Evolutionary conservation across 257 asterid genomes (phyloP).

Genomic region (Solanum okadae): DNA sequence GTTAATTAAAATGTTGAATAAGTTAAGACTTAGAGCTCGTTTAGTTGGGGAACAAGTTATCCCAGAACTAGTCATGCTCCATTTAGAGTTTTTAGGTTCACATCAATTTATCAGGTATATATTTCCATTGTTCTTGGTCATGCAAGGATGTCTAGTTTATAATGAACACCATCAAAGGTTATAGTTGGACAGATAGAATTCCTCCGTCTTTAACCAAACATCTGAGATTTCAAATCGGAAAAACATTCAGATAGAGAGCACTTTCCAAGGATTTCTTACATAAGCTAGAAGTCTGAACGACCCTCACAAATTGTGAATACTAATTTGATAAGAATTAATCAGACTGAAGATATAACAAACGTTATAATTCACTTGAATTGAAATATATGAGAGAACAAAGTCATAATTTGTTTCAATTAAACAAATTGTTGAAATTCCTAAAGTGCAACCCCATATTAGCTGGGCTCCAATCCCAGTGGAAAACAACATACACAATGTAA

Average conservation of each 20-base stretch:
- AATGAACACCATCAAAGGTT: neutral
- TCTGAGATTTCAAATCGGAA: accelerated
- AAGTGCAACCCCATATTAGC: neutral
- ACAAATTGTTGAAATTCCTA: no score
- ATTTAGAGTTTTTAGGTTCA: neutral
- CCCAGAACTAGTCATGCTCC: neutral
- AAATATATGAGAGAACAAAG: no score
- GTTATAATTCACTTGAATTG: no score
- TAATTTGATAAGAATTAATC: neutral
- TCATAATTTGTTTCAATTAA: no score
- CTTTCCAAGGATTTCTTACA: neutral
- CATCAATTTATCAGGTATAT: neutral
- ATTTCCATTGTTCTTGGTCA: neutral
- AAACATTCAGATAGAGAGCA: neutral
- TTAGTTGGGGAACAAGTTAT: neutral
- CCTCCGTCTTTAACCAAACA: neutral
- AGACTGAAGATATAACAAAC: no score
- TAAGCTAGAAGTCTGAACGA: neutral
- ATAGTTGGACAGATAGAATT: no score
- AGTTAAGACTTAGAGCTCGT: no score
- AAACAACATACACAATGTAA: neutral
- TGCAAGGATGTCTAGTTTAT: neutral
- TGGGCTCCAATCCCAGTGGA: neutral
- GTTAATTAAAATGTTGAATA: no score
- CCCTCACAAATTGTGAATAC: neutral